Evolutionary conservation across 179 eudicot species (phyloP).

Genomic region (Silene noctiflora): DNA sequence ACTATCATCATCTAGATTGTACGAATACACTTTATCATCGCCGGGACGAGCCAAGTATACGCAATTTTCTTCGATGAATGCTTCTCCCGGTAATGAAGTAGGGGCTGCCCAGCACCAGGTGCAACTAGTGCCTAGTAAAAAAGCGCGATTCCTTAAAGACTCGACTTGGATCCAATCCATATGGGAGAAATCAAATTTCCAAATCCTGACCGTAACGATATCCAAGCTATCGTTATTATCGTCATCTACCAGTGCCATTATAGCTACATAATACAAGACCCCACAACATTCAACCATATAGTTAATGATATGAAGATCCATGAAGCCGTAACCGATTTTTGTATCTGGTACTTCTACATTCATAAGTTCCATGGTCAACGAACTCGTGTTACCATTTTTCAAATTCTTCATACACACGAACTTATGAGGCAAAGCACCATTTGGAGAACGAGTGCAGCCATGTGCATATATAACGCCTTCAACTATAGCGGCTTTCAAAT

Average conservation of each 20-base stretch:
- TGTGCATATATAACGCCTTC: not conserved
- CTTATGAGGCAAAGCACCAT: not conserved
- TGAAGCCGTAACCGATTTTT: not conserved
- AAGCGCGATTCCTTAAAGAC: not conserved
- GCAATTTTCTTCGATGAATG: not conserved
- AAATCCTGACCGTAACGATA: not conserved
- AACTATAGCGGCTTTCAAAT: not conserved
- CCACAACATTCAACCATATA: slow-evolving; percentile 6
- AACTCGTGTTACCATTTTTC: not conserved
- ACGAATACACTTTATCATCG: not conserved
- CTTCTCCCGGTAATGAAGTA: not conserved
- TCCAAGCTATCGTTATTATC: not conserved
- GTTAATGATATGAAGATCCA: not conserved
- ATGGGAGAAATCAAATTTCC: not conserved
- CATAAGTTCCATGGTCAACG: not conserved
- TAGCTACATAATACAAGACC: not conserved
- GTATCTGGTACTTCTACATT: not conserved
- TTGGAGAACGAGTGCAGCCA: not conserved
- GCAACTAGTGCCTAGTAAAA: not conserved
- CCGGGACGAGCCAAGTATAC: not conserved
- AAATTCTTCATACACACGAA: not conserved
- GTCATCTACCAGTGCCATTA: not conserved
- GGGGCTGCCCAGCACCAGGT: not conserved
- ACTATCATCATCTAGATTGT: not conserved
- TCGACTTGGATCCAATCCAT: not conserved